phyloP scores from a whole-genome alignment of 2,329 filamentous ascomycete genomes.

The Diplocarpon rosae region DNA sequence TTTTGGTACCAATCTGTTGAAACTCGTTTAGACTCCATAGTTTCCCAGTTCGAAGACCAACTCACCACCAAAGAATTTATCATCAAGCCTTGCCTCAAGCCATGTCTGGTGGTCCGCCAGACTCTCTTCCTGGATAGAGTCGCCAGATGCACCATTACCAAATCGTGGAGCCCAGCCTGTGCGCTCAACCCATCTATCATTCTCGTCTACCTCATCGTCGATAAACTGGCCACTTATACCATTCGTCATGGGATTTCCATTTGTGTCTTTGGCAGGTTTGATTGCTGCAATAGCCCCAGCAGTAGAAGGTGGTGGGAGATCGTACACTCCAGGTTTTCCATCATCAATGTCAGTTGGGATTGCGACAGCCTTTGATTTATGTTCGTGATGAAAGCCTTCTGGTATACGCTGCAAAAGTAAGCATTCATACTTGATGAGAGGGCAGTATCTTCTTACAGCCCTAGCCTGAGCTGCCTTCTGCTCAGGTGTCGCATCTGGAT shows the following conservation, averaged over 20 bases:
- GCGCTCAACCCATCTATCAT: constrained; percentile 40
- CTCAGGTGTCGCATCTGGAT: constrained; percentile 72
- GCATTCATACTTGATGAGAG: constrained; percentile 2
- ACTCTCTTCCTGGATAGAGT: constrained; percentile 45
- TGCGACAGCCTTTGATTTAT: constrained; percentile 52
- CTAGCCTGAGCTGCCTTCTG: constrained; percentile 73
- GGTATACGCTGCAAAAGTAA: constrained; percentile 45
- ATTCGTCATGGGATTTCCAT: constrained; percentile 38
- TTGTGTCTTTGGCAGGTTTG: constrained; percentile 32
- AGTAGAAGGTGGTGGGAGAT: constrained; percentile 66
- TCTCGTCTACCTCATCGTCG: constrained; percentile 37
- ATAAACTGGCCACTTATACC: constrained; percentile 31
- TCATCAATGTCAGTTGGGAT: constrained; percentile 73
- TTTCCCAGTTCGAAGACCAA: not conserved
- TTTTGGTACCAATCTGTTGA: constrained; percentile 95
- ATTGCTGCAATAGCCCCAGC: constrained; percentile 51
- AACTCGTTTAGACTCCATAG: constrained; percentile 6
- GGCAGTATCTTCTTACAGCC: constrained; percentile 44
- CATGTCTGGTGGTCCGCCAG: constrained; percentile 81
- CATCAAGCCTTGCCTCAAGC: constrained; percentile 72
- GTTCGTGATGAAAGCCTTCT: constrained; percentile 49
- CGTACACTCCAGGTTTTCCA: constrained; percentile 56
- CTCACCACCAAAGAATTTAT: constrained; percentile 81
- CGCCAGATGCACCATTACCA: constrained; percentile 48
- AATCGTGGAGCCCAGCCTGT: constrained; percentile 88